Base-by-base conservation (phyloP, 129 eudicot genomes). In the Rutidosis leptorrhynchoides region DNA sequence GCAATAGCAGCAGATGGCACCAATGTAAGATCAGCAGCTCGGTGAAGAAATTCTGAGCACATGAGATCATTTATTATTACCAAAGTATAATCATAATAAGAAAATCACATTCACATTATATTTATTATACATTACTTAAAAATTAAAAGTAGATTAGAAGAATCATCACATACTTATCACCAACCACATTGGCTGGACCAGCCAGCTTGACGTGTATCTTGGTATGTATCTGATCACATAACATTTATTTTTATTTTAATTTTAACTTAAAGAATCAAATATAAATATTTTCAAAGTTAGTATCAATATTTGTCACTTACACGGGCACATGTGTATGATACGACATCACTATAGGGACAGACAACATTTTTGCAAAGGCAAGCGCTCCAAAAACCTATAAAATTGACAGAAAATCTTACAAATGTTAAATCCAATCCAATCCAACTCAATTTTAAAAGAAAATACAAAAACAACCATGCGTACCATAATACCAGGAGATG, bases 311-410 rank as follows among this genome's bases (percentile, higher is more conserved):
- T 30, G 33, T 48, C 16, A 86, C 99, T 78, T 89, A 94, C 99
- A 94, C 99, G 15, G 99, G 99, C 30, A 94, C 97, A 32, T 94
- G 99, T 17, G 99, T 94, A 76, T 89, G 99, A 78, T 94, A 94
- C 3, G 99, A 94, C 99, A 94, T 94, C 76, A 94, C 99, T 26
- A 94, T 77, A 20, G 99, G 99, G 25, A 94, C 99, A 62, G 78
- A 76, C 74, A 94, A 66, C 69, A 94, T 76, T 83, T 94, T 94
- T 60, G 99, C 99, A 82, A 94, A 89, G 17, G 73, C 64, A 33
- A 94, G 95, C 57, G 99, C 99, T 56, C 99, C 99, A 54, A 94
- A 94, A 27, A 94, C 99, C 99, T 94, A 49, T n/a, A 35, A 17
- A 12, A 51, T 14, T 70, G 22, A 74, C 7, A 7, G 16, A 67